These are phyloP conservation scores for Aspergillus alliaceus DNA, from an alignment of 2,329 filamentous ascomycete genomes.

Conservation along the genomic window DNA sequence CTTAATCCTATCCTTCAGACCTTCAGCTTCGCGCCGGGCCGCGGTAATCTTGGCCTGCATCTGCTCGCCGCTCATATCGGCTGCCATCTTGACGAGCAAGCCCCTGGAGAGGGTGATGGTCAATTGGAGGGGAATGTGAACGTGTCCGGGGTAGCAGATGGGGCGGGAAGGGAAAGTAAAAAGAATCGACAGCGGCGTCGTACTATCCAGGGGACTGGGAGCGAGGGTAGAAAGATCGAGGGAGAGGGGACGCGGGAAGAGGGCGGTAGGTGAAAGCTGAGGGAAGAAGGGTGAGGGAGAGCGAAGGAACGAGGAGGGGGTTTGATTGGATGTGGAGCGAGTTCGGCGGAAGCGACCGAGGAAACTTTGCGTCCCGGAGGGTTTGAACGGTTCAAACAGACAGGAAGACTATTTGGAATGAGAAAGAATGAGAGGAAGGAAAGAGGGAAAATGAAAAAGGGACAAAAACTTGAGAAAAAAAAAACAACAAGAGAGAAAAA, in stretches of 20 bases:
- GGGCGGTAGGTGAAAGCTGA: conserved; percentile 6
- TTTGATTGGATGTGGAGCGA: conserved; percentile 28
- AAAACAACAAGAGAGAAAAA: not conserved
- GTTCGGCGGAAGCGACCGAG: conserved; percentile 29
- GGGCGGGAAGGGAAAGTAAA: conserved; percentile 10
- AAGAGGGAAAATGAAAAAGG: not conserved
- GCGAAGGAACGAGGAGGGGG: conserved; percentile 10
- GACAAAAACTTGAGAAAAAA: not conserved
- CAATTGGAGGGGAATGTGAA: conserved; percentile 18
- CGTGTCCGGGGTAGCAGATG: not conserved
- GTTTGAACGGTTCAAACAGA: too few species aligned
- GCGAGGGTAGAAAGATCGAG: conserved; percentile 10
- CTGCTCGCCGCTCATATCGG: conserved; percentile 53
- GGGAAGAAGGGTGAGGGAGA: conserved; percentile 3
- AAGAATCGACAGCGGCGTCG: conserved; percentile 30
- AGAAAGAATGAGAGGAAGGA: not conserved
- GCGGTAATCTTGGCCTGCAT: conserved; percentile 94
- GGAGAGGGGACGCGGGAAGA: conserved; percentile 11
- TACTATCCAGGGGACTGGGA: conserved; percentile 19
- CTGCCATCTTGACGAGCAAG: conserved; percentile 41
- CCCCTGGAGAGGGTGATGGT: conserved; percentile 25
- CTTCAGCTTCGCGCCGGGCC: conserved; percentile 95
- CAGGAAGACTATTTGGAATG: too few species aligned
- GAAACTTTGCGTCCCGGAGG: conserved; percentile 21
- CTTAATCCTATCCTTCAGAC: conserved; percentile 97